Base-by-base conservation (phyloP, 176 grass and related monocot genomes). In the Chrysopogon serrulatus region DNA sequence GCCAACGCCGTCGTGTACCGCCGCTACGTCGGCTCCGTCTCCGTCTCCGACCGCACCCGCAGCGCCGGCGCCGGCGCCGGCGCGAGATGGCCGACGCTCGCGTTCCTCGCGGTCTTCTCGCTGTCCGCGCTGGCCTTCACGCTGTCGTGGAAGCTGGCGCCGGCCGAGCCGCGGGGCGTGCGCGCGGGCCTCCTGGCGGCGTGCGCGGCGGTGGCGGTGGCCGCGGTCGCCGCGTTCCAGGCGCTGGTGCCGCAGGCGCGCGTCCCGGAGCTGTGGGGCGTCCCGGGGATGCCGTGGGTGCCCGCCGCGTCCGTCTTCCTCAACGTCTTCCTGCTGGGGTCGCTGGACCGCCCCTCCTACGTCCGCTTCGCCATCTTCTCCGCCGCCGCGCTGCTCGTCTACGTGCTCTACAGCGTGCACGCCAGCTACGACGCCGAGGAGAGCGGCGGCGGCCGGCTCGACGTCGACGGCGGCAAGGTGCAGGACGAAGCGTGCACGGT, bases 211-310 rank as follows among this genome's bases (percentile, higher is more conserved):
- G 30, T 64, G 7, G 93, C 93, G 1, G 63, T 82, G 17, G 89
- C 87, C 56, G 15, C 59, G 9, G 81, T 96, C 12, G 75, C 17
- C 41, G 88, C 73, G 49, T 99, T 99, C 82, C 86, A 87, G 62
- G 68, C 85, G 68, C 67, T 92, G 8, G 96, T 99, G 70, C 91
- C 96, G 39, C 90, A 96, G 85, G 89, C 80, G 26, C 83, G 54
- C 33, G 51, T 43, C 44, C 93, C 96, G 0, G 85, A 90, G 89
- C 85, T 89, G 24, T 96, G 96, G 96, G 96, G 93, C 47, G 93
- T 99, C 32, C n/a, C 96, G 19, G 69, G 87, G 40, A 99, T 99
- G 96, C 96, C 96, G 5, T 99, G 96, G 93, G 78, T 94, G 26
- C 96, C 96, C 48, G 93, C 96, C 3, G 57, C 89, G 13, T 99